These are phyloP conservation scores for Syzygium jambos DNA, from an alignment of 345 rosid species.

Conservation along the genomic window DNA sequence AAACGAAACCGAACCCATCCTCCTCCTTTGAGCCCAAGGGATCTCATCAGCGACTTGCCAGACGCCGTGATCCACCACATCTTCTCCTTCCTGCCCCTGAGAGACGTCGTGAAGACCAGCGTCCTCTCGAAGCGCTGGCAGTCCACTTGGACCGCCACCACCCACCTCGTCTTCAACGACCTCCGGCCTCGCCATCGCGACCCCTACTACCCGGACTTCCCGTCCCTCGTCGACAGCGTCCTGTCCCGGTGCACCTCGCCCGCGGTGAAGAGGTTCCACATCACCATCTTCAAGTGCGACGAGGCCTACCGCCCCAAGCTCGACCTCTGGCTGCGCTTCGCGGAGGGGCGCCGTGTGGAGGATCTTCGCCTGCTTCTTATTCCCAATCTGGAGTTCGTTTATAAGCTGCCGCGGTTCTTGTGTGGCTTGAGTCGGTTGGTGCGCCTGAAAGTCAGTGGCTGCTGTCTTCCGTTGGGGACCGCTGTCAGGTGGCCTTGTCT, in stretches of 20 bases:
- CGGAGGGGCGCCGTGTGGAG: neutral
- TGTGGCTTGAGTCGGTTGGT: neutral
- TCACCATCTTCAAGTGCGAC: neutral
- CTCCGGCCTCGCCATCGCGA: no score
- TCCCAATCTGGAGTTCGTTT: neutral
- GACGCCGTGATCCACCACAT: no score
- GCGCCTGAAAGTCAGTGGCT: neutral
- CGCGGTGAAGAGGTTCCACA: neutral
- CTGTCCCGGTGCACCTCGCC: neutral
- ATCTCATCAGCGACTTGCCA: no score
- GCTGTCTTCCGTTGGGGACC: neutral
- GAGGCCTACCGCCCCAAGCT: neutral
- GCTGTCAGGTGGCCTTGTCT: neutral
- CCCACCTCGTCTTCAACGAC: no score
- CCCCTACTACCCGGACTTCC: no score
- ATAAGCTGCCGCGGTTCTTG: neutral
- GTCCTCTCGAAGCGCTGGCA: no score
- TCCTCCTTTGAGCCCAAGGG: no score
- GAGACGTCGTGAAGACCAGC: no score
- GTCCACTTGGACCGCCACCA: no score
- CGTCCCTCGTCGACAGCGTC: no score
- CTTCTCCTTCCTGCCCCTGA: no score
- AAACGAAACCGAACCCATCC: no score
- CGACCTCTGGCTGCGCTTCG: neutral
- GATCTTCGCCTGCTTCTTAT: fast-evolving